Conservation (phyloP, 768 basidiomycete species). For the Tylopilus felleus region DNA sequence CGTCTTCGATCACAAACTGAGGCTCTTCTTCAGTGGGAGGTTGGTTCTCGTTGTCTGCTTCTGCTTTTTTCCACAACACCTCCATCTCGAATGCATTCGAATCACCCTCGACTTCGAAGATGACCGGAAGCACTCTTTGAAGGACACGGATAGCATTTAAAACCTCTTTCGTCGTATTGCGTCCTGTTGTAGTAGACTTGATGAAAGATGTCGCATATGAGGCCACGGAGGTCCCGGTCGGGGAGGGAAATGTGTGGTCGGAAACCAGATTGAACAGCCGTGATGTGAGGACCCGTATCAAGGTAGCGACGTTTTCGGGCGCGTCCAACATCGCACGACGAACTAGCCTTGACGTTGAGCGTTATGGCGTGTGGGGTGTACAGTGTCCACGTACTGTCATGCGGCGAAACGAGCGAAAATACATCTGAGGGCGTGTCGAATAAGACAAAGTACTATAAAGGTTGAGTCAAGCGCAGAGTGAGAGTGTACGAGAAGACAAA, state of each 20-base stretch:
- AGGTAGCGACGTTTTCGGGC: constrained; percentile 83
- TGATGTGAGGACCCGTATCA: constrained; percentile 66
- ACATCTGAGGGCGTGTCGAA: constrained; percentile 92
- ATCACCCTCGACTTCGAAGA: constrained; percentile 79
- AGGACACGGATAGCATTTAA: constrained; percentile 91
- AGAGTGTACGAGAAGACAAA: constrained; percentile 25
- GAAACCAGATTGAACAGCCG: constrained; percentile 73
- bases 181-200: constrained; percentile 50
- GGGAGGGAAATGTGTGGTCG: constrained; percentile 76
- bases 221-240: constrained; percentile 52
- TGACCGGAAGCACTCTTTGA: constrained; percentile 83
- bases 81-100: constrained; percentile 71
- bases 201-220: constrained; percentile 72
- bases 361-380: neutral
- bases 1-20: constrained; percentile 91
- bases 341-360: constrained; percentile 44
- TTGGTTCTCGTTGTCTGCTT: constrained; percentile 39
- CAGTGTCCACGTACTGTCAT: constrained; percentile 61
- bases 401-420: constrained; percentile 81
- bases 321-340: constrained; percentile 77
- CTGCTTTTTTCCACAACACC: constrained; percentile 76
- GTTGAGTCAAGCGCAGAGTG: neutral
- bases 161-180: constrained; percentile 79
- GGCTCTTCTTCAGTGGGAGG: constrained; percentile 30
- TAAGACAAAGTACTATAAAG: constrained; percentile 66